phyloP scores from a whole-genome alignment of 768 basidiomycete species.

The Lentinus brumalis region DNA sequence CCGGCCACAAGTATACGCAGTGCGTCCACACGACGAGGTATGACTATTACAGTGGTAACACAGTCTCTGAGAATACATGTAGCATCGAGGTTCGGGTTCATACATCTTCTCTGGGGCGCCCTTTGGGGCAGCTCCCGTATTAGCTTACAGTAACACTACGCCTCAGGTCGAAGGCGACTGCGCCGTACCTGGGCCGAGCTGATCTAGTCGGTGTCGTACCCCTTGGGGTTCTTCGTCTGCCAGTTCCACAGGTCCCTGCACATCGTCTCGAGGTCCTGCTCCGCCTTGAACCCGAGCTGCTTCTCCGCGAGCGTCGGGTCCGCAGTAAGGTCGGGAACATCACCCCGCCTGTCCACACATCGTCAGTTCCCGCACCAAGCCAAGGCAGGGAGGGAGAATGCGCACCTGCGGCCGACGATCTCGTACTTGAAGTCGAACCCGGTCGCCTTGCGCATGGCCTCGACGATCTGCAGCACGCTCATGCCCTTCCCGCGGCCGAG shows the following conservation, averaged over 20 bases:
- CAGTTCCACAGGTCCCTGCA: conserved; percentile 98
- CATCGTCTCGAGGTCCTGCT: conserved; percentile 83
- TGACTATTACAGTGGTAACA: no score
- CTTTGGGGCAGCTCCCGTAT: no score
- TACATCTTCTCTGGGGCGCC: background rate
- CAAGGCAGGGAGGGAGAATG: conserved; percentile 12
- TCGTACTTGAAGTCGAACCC: conserved; percentile 88
- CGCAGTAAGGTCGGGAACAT: conserved; percentile 95
- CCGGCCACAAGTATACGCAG: background rate
- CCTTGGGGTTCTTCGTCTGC: conserved; percentile 90
- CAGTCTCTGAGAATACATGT: background rate
- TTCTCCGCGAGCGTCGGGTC: conserved; percentile 88
- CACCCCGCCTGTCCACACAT: conserved; percentile 68
- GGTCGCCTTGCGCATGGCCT: conserved; percentile 91
- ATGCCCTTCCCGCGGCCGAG: conserved; percentile 91
- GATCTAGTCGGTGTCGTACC: conserved; percentile 47
- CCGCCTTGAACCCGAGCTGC: conserved; percentile 91
- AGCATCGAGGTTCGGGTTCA: background rate
- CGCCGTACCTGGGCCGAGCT: no score
- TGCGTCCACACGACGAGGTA: no score
- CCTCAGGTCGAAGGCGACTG: background rate
- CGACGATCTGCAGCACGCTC: conserved; percentile 91
- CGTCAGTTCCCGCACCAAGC: conserved; percentile 4
- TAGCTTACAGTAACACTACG: background rate
- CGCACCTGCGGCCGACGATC: conserved; percentile 87